Evolutionary conservation across 441 rosid genomes (phyloP).

Genomic region (Flueggea neowawraea): DNA sequence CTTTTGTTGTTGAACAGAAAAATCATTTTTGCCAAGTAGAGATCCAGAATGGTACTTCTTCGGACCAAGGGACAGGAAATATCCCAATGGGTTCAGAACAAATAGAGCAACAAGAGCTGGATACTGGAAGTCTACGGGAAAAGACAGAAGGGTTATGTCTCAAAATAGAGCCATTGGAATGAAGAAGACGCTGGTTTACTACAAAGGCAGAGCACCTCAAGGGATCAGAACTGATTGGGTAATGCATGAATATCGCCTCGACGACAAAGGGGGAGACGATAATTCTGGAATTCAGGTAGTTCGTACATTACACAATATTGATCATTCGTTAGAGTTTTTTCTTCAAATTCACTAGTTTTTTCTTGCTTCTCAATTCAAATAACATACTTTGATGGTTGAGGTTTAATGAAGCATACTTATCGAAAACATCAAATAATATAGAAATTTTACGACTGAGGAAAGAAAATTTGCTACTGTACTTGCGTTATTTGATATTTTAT

Average conservation of each 20-base stretch:
- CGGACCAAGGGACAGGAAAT: constrained; percentile 87
- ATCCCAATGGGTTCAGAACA: constrained; percentile 88
- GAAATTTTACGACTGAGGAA: too few species aligned
- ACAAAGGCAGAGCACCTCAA: constrained; percentile 89
- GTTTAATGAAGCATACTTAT: too few species aligned
- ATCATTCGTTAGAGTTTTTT: neutral
- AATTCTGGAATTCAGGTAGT: constrained; percentile 74
- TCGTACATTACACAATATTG: constrained; percentile 13
- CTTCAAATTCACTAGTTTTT: constrained; percentile 24
- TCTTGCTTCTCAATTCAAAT: too few species aligned
- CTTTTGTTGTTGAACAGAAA: constrained; percentile 34
- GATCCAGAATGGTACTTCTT: constrained; percentile 97
- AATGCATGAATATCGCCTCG: constrained; percentile 93
- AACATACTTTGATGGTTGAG: too few species aligned
- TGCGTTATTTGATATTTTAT: too few species aligned
- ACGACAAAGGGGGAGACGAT: constrained; percentile 78
- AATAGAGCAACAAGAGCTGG: constrained; percentile 91
- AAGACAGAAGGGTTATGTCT: constrained; percentile 65
- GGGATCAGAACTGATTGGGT: constrained; percentile 91
- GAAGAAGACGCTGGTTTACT: constrained; percentile 93
- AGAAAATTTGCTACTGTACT: too few species aligned
- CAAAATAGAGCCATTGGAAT: constrained; percentile 79
- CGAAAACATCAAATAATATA: too few species aligned
- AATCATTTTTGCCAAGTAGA: constrained; percentile 86
- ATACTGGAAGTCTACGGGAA: constrained; percentile 93